Evolutionary conservation across 768 basidiomycete genomes (phyloP), one percentile per base, ranked within the genome.

Genomic region (Termitomyces bulborhizus): DNA sequence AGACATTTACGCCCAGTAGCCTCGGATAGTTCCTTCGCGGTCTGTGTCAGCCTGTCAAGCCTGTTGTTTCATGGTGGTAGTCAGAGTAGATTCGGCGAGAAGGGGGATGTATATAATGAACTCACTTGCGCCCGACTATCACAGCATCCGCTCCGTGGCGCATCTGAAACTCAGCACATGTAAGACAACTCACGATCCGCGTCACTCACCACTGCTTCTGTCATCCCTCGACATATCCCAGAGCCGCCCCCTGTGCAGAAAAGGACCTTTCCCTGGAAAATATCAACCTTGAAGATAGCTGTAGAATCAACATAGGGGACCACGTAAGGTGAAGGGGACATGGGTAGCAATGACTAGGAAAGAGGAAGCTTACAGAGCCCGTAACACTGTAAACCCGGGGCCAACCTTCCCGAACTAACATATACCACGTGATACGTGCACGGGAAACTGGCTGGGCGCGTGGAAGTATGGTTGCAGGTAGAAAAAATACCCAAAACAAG

Each of bases 241-340:
- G 90, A 90, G 2, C 89, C 89, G 15, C 93, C 94, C 37, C 93
- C 94, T 0, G 93, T 96, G 71, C 88, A 93, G 71, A 92, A 90
- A 4, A 91, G 73, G 21, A 95, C 91, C 67, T 95, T 97, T 57
- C 89, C 93, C 59, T 85, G 83, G 82, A 96, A 96, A 31, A 98
- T 77, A 60, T 90, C 86, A 1, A 73, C 65, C 61, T 83, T 85
- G 79, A 96, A 98, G 53, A 89, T 73, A 41, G 79, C 63, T 0
- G 76, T 78, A 0, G 88, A 89, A 56, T 75, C 71, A 29, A 73
- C 71, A 18, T 78, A 65, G 0, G 85, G 79, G 26, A 74, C 70
- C 27, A 77, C 68, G 50, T 79, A 69, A 24, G 67, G 64, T 56
- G 62, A 54, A 13, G 76, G 66, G 7, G 81, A 61, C 81, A 80